Evolutionary conservation across 116 monocot species (phyloP).

Genomic region (Cymodocea nodosa): DNA sequence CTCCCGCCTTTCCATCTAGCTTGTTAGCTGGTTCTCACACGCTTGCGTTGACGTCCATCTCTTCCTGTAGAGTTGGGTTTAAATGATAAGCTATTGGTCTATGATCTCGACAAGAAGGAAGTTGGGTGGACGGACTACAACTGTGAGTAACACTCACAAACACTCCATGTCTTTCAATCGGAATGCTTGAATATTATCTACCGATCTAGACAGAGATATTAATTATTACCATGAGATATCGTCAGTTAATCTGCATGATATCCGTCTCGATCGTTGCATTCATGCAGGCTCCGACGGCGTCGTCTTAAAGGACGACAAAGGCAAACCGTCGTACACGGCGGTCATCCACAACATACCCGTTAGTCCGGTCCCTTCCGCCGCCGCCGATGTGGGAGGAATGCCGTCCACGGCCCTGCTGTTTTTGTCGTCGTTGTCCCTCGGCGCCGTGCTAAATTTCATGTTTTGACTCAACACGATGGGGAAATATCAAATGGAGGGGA

Average conservation of each 20-base stretch:
- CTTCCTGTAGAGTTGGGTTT: not conserved
- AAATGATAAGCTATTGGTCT: not conserved
- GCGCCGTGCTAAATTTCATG: not conserved
- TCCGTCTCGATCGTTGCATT: too few species aligned
- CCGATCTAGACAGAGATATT: too few species aligned
- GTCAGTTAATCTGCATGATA: too few species aligned
- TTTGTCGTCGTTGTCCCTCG: not conserved
- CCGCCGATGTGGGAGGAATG: not conserved
- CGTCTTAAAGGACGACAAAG: not conserved
- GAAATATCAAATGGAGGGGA: too few species aligned
- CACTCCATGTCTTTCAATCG: too few species aligned
- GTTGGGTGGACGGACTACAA: constrained; percentile 3
- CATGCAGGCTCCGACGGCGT: not conserved
- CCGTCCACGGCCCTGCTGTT: too few species aligned
- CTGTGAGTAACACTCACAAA: constrained; percentile 2
- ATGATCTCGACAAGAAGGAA: constrained; percentile 1
- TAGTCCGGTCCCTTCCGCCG: not conserved
- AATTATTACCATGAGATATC: too few species aligned
- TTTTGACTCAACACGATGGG: too few species aligned
- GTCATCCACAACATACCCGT: not conserved
- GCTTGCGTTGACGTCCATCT: not conserved
- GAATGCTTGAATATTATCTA: too few species aligned
- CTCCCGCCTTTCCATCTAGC: too few species aligned
- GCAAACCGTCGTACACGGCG: not conserved
- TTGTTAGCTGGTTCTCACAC: not conserved